A percentile compares a stretch with the other conserved stretches of the same genome.
Conservation (phyloP, 1,284 basidiomycete species). For the Ganoderma leucocontextum region DNA sequence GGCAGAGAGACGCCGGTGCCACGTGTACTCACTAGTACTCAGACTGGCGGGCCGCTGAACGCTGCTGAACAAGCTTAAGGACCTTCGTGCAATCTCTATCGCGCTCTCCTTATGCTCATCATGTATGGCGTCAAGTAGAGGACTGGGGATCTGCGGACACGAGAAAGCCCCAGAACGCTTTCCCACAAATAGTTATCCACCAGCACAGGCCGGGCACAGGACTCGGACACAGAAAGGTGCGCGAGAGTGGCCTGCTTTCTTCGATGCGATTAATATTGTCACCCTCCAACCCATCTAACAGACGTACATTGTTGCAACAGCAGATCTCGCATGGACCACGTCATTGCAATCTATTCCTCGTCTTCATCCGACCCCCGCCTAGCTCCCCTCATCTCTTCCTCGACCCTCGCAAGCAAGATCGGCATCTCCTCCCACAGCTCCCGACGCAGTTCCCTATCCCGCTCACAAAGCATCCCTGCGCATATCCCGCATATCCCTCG, state of each 20-base stretch:
- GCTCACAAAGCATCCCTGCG: constrained; percentile 3
- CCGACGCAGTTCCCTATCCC: background rate
- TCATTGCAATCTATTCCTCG: background rate
- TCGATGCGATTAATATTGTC: background rate
- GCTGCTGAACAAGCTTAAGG: background rate
- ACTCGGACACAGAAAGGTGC: background rate
- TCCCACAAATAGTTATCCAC: background rate
- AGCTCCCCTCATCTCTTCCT: background rate
- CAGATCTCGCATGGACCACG: background rate
- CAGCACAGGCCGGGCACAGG: too few relatives aligned
- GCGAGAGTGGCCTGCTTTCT: background rate
- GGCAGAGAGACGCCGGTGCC: background rate
- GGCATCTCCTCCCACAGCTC: constrained; percentile 11
- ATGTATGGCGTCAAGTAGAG: too few relatives aligned
- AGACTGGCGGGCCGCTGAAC: too few relatives aligned
- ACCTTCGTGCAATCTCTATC: background rate
- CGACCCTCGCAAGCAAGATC: background rate
- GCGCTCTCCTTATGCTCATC: too few relatives aligned
- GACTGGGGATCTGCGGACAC: too few relatives aligned
- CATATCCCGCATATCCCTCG: constrained; percentile 5
- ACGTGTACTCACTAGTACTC: too few relatives aligned
- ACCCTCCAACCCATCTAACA: background rate
- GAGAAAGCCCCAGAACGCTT: too few relatives aligned
- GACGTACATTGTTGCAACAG: background rate
- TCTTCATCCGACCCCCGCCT: background rate